Evolutionary conservation across 1,139 yeast genomes (phyloP), one percentile per base, ranked within the genome.

Genomic region (Lodderomyces oxycetoniae): DNA sequence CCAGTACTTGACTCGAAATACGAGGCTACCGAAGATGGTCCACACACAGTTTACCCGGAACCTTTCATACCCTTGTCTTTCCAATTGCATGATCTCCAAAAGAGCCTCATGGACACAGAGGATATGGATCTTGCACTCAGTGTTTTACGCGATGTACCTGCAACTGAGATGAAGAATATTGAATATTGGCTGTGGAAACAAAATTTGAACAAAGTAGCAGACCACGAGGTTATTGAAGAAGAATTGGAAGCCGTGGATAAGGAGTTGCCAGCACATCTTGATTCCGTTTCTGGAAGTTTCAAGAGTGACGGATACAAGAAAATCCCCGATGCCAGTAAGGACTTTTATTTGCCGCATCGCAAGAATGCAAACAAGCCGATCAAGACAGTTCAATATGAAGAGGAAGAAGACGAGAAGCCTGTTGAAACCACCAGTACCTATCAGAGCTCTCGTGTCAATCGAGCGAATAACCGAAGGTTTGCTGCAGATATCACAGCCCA

Each of bases 401-500:
- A 69, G 24, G 80, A 75, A 8, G 75, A 71, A 13, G 59, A 57
- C 16, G 60, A 60, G 17, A 52, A 56, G 12, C 49, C 56, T 4
- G 59, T 50, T 26, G 47, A 35, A 11, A 12, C 6, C 14, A 24
- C 14, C 26, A 24, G 12, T 24, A 7, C 26, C 9, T 41, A 67
- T 12, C 81, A 78, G 40, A 79, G 85, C 39, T 86, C 95, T 3
- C 77, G 96, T 49, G 86, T 84, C 38, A 87, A 86, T 51, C 74
- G 96, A 46, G 95, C 95, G 16, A 82, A 83, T 45, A 87, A 87
- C 48, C 75, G 97, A 59, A 72, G 96, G 41, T 79, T 87, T 52
- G 96, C 88, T 2, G 95, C 94, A 8, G 96, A 88, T 55, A 82
- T 88, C 31, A 84, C 81, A 44, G 87, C 89, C 4, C 93, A 83